Base-by-base conservation (phyloP, 805 yeast species). In the Candida sakaeoensis region DNA sequence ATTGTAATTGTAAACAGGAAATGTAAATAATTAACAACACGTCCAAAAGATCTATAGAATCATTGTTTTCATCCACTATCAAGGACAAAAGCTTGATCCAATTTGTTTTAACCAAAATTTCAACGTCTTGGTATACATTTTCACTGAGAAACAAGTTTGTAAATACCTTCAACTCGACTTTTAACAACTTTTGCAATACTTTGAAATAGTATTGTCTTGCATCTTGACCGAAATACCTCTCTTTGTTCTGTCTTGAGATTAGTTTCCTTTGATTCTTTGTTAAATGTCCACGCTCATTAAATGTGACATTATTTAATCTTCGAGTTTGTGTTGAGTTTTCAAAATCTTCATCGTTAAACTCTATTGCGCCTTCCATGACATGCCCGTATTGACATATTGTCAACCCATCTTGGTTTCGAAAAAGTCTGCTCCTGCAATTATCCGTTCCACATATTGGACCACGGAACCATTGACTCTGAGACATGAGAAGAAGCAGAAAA, bases 301-400 rank as follows among this genome's bases (percentile, higher is more conserved):
- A 41, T 17, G 25, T 19, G 19, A 45, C 42, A 13, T 18, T 17
- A 25, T 42, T 40, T 13, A 83, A 53, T 41, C 86, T 65, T 41
- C 86, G 65, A 51, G 77, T 69, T 4, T 87, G 79, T 9, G 68
- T 63, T 9, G 71, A 71, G 33, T 60, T 58, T 25, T 75, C 83
- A 44, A 81, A 91, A n/a, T 82, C 89, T 34, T 87, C 95, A 52
- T 87, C 91, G 46, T 85, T 85, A 46, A 79, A 70, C 56, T 87
- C 95, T 19, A 84, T 55, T 46, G 81, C 84, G 25, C 90, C 89
- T 47, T 82, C 91, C 60, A 78, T 76, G 15, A 90, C 89, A 61
- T 91, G 99, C 4, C 98, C 98, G 53, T 76, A 83, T 52, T 85
- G 91, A 57, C 99, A 91, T 8, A 90, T 82, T 41, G 80, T 74